A percentile compares a stretch with the other conserved stretches of the same genome.
Evolutionary conservation across 441 rosid genomes (phyloP).

Genomic region (Erodium trifolium): DNA sequence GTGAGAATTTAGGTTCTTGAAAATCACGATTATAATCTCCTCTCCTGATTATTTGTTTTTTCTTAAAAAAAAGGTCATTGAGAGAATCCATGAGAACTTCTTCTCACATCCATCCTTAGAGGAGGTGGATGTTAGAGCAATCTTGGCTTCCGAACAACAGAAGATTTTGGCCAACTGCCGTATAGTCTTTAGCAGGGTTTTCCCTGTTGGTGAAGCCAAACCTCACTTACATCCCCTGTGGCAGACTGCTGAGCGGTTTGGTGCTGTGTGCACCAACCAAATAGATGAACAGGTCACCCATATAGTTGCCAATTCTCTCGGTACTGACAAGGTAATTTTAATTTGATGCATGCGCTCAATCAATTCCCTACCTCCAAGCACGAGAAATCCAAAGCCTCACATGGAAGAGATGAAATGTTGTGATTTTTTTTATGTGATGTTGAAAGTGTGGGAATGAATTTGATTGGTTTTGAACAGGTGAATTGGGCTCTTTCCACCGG

Average conservation of each 20-base stretch:
- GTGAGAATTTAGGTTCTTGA: slow-evolving; percentile 33
- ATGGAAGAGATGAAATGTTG: too few species aligned
- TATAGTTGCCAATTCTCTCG: slow-evolving; percentile 87
- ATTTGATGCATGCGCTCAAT: too few species aligned
- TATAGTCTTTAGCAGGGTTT: slow-evolving; percentile 81
- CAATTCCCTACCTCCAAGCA: too few species aligned
- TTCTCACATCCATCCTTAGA: slow-evolving; percentile 51
- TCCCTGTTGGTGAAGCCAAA: slow-evolving; percentile 88
- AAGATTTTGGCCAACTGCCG: slow-evolving; percentile 84
- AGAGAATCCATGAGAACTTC: slow-evolving; percentile 66
- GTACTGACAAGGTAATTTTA: slow-evolving; percentile 81
- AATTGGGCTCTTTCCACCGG: slow-evolving; percentile 74
- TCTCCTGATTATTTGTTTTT: slow-evolving; percentile 3
- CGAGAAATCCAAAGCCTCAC: too few species aligned
- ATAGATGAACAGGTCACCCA: slow-evolving; percentile 90
- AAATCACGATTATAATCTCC: neutral
- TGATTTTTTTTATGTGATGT: too few species aligned
- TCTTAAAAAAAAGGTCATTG: slow-evolving; percentile 59
- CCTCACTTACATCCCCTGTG: slow-evolving; percentile 91
- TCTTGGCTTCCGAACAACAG: slow-evolving; percentile 73
- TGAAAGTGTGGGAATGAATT: neutral
- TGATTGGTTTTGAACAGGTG: slow-evolving; percentile 22
- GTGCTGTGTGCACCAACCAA: neutral
- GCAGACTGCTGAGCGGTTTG: slow-evolving; percentile 37
- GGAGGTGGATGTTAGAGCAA: slow-evolving; percentile 31